Evolutionary conservation across 2,329 filamentous ascomycete genomes (phyloP).

Genomic region (Dactylellina cionopaga): DNA sequence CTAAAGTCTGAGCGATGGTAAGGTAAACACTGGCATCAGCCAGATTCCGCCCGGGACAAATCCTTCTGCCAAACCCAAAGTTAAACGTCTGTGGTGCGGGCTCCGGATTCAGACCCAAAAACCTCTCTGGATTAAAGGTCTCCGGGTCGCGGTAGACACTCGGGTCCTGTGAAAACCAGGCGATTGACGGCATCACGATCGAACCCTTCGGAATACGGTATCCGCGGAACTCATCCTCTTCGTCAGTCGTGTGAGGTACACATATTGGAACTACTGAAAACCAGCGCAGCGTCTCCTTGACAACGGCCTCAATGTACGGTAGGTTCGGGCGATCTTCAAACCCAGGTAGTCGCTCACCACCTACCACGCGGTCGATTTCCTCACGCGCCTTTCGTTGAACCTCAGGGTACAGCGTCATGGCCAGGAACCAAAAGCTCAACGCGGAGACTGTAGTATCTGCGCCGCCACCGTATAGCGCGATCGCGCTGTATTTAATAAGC

Average conservation of each 20-base stretch:
- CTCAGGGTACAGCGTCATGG: conserved; percentile 66
- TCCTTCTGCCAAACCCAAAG: conserved; percentile 68
- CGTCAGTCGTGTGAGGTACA: conserved; percentile 67
- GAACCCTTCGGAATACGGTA: conserved; percentile 67
- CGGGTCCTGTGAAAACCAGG: conserved; percentile 68
- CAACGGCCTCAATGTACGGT: conserved; percentile 67
- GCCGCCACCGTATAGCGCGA: conserved; percentile 63
- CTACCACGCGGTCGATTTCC: conserved; percentile 69
- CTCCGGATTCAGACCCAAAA: conserved; percentile 13
- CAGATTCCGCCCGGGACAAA: conserved; percentile 70
- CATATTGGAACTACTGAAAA: conserved; percentile 66
- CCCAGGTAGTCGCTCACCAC: conserved; percentile 67
- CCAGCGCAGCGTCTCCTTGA: conserved; percentile 71
- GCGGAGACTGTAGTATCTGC: conserved; percentile 63
- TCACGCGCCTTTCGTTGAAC: conserved; percentile 68
- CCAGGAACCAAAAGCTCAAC: conserved; percentile 59
- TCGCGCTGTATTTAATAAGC: conserved; percentile 63
- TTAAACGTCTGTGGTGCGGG: conserved; percentile 65
- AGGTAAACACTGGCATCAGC: conserved; percentile 66
- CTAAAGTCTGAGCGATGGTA: conserved; percentile 64
- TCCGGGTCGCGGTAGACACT: conserved; percentile 72
- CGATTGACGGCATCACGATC: conserved; percentile 67
- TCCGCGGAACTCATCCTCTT: conserved; percentile 67
- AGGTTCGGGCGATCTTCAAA: conserved; percentile 65
- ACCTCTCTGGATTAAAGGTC: conserved; percentile 71